Evolutionary conservation across 1,139 yeast species (phyloP).

Genomic region (Pichia sp.): DNA sequence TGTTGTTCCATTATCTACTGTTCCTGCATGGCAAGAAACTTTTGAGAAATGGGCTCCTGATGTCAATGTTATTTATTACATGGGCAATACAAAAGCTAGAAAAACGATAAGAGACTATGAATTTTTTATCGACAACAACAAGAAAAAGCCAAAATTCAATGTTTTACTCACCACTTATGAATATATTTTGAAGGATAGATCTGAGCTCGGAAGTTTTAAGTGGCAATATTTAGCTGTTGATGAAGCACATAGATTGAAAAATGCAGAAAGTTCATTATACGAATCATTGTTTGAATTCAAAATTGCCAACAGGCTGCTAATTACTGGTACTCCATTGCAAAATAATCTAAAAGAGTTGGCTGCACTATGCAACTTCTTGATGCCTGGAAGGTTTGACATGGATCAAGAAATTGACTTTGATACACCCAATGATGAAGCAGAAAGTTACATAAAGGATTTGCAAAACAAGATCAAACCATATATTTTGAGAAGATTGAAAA

Average conservation of each 20-base stretch:
- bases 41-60: constrained; percentile 98
- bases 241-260: constrained; percentile 95
- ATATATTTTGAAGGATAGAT: constrained; percentile 83
- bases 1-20: constrained; percentile 93
- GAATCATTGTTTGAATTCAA: constrained; percentile 81
- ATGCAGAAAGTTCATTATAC: constrained; percentile 88
- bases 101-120: constrained; percentile 80
- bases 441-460: constrained; percentile 76
- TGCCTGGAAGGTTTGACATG: constrained; percentile 89
- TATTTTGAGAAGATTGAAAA: constrained; percentile 85
- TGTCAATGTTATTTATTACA: constrained; percentile 82
- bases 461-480: constrained; percentile 86
- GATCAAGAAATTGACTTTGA: constrained; percentile 88
- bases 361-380: constrained; percentile 87
- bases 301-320: constrained; percentile 77
- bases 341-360: constrained; percentile 94
- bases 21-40: constrained; percentile 99
- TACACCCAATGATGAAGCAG: constrained; percentile 81
- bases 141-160: constrained; percentile 77
- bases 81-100: constrained; percentile 89
- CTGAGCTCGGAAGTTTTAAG: constrained; percentile 72
- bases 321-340: constrained; percentile 97
- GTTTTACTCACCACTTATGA: constrained; percentile 90
- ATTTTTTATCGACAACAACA: constrained; percentile 55
- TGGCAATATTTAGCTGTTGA: constrained; percentile 99